These are phyloP conservation scores for Podospora fimiseda DNA, from an alignment of 495 filamentous ascomycete species.

Conservation along the genomic window DNA sequence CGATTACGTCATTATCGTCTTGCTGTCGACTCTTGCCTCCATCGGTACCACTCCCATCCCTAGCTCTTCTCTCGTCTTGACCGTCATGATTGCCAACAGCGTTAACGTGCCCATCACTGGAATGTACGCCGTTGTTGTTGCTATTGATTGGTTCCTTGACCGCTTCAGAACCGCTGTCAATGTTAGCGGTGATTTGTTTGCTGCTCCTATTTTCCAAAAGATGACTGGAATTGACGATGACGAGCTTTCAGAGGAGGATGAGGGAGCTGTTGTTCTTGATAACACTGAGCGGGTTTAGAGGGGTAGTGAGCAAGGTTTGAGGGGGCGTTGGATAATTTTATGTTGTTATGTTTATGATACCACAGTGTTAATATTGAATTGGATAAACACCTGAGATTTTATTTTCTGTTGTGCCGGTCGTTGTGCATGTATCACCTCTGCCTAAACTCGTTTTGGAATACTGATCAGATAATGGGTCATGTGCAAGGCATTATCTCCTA, in stretches of 20 bases:
- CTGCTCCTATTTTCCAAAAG: slow-evolving; percentile 16
- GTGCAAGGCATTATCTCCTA: too few species aligned
- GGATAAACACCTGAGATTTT: too few species aligned
- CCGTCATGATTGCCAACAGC: slow-evolving; percentile 28
- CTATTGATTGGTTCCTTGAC: slow-evolving; percentile 30
- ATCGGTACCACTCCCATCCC: slow-evolving; percentile 32
- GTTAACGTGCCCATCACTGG: slow-evolving; percentile 27
- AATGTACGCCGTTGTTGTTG: slow-evolving; percentile 28
- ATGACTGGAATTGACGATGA: slow-evolving; percentile 11
- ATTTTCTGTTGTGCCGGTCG: too few species aligned
- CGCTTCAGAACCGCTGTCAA: slow-evolving; percentile 28
- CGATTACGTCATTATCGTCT: slow-evolving; percentile 26
- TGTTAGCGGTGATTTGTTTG: slow-evolving; percentile 27
- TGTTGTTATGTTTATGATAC: background rate
- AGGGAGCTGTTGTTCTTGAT: background rate
- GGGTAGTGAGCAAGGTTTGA: background rate
- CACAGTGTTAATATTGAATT: too few species aligned
- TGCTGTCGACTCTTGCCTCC: slow-evolving; percentile 28
- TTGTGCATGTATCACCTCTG: too few species aligned
- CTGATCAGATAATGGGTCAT: too few species aligned
- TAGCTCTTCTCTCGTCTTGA: slow-evolving; percentile 26
- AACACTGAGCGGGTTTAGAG: background rate
- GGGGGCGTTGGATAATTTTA: background rate
- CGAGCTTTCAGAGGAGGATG: slow-evolving; percentile 1
- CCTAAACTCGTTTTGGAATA: too few species aligned